phyloP scores from a whole-genome alignment of 2,329 filamentous ascomycete genomes.

The Chrysoporthe deuterocubensis region DNA sequence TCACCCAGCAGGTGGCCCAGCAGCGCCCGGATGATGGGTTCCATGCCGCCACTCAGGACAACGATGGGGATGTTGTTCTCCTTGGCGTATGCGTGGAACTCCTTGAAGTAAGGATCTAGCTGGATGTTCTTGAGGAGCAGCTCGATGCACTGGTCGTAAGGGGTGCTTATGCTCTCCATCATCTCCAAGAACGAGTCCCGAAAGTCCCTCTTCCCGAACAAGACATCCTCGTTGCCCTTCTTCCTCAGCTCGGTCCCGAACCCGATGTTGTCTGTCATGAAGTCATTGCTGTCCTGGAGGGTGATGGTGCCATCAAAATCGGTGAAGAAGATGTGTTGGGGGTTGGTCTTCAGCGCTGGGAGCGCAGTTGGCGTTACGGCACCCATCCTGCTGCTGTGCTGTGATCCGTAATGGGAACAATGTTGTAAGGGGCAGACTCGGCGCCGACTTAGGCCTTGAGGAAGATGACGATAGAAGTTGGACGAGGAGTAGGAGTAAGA shows the following conservation, averaged over 20 bases:
- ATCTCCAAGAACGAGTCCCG: conserved; percentile 87
- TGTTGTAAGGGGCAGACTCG: neutral
- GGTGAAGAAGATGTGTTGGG: conserved; percentile 96
- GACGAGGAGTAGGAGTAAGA: too few species aligned
- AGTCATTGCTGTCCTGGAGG: conserved; percentile 67
- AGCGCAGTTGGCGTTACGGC: conserved; percentile 46
- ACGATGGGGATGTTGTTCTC: conserved; percentile 88
- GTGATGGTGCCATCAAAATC: conserved; percentile 99
- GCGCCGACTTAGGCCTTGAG: neutral
- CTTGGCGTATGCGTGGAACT: conserved; percentile 84
- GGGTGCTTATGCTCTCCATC: conserved; percentile 83
- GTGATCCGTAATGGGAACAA: neutral
- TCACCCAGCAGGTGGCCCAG: conserved; percentile 79
- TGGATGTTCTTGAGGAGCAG: conserved; percentile 81
- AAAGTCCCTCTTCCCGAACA: conserved; percentile 73
- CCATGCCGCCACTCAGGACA: conserved; percentile 90
- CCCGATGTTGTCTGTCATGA: conserved; percentile 88
- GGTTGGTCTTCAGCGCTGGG: conserved; percentile 67
- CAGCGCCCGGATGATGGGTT: conserved; percentile 84
- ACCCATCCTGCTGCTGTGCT: conserved; percentile 43
- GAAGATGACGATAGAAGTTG: neutral
- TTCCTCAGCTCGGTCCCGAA: conserved; percentile 75
- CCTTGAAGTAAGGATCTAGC: conserved; percentile 84
- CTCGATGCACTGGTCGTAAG: conserved; percentile 81
- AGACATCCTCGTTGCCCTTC: conserved; percentile 75